phyloP scores from a whole-genome alignment of 345 rosid genomes.

The Laguncularia racemosa region DNA sequence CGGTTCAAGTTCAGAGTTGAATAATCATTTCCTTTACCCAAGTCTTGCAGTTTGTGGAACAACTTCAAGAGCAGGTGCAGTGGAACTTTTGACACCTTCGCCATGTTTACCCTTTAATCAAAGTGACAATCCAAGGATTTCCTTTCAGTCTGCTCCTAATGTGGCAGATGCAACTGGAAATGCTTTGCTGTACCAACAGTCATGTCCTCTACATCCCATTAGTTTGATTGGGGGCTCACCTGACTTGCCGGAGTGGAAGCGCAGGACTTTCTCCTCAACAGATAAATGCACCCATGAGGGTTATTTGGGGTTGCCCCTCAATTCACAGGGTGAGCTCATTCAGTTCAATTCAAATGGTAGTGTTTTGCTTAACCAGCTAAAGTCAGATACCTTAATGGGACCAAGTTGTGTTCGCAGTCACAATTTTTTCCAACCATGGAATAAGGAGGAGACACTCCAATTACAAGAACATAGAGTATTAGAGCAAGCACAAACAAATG shows the following conservation, averaged over 20 bases:
- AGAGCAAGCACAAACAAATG: slow-evolving; percentile 16
- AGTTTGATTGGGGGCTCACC: slow-evolving; percentile 14
- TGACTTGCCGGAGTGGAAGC: slow-evolving; percentile 22
- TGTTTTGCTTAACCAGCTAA: slow-evolving; percentile 17
- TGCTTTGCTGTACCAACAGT: slow-evolving; percentile 19
- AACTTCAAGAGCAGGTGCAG: slow-evolving; percentile 19
- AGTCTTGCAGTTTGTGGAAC: slow-evolving; percentile 16
- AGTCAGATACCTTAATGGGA: slow-evolving; percentile 15
- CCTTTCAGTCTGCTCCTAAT: slow-evolving; percentile 15
- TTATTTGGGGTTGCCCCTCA: slow-evolving; percentile 42
- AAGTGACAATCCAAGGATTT: slow-evolving; percentile 14
- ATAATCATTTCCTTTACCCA: slow-evolving; percentile 19
- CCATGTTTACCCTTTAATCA: slow-evolving; percentile 19
- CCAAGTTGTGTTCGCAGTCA: slow-evolving; percentile 15
- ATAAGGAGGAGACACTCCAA: slow-evolving; percentile 13
- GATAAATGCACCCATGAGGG: slow-evolving; percentile 23
- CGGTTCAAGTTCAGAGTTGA: slow-evolving; percentile 11
- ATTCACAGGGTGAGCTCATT: slow-evolving; percentile 52
- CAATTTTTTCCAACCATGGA: slow-evolving; percentile 10
- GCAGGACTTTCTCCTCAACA: slow-evolving; percentile 17
- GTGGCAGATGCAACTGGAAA: slow-evolving; percentile 15
- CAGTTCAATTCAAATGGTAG: slow-evolving; percentile 23
- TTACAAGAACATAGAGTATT: slow-evolving; percentile 17
- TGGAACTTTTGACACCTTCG: slow-evolving; percentile 16
- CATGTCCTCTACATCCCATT: slow-evolving; percentile 14